These are phyloP conservation scores for Fomitopsis betulina DNA, from an alignment of 1,284 basidiomycete genomes.

Conservation along the genomic window DNA sequence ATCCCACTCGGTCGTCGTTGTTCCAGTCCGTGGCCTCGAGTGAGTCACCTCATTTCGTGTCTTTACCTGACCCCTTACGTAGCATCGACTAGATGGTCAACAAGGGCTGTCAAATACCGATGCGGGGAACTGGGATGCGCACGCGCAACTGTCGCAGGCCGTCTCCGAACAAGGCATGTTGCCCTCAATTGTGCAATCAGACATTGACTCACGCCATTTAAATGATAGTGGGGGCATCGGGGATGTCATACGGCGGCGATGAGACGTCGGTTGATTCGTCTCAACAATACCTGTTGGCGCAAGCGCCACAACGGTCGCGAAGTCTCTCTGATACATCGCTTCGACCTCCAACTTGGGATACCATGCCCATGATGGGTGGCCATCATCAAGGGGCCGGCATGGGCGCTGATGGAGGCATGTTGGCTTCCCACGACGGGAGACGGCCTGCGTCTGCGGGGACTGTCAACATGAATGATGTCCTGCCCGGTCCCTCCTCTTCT, in stretches of 20 bases:
- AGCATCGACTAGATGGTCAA: slow-evolving; percentile 12
- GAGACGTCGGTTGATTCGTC: slow-evolving; percentile 12
- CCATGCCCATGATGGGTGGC: slow-evolving; percentile 28
- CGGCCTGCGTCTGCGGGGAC: slow-evolving; percentile 23
- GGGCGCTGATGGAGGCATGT: slow-evolving; percentile 9
- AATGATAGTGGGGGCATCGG: slow-evolving; percentile 14
- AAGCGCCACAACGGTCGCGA: slow-evolving; percentile 32
- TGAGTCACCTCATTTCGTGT: slow-evolving; percentile 17
- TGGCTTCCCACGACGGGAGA: slow-evolving; percentile 14
- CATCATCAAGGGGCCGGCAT: slow-evolving; percentile 24
- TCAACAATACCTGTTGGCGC: slow-evolving; percentile 28
- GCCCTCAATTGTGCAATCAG: slow-evolving; percentile 26
- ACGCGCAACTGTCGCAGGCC: slow-evolving; percentile 11
- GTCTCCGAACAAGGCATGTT: slow-evolving; percentile 10
- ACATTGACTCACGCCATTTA: slow-evolving; percentile 25
- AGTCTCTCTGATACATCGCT: slow-evolving; percentile 61
- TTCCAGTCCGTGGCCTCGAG: slow-evolving; percentile 52
- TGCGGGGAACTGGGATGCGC: slow-evolving; percentile 19
- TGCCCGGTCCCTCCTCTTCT: slow-evolving; percentile 29
- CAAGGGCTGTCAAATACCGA: slow-evolving; percentile 10
- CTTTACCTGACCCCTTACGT: not conserved
- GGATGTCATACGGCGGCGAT: slow-evolving; percentile 15
- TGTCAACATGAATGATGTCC: slow-evolving; percentile 46
- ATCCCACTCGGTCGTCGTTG: slow-evolving; percentile 38
- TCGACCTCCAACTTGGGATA: slow-evolving; percentile 52